phyloP scores from a whole-genome alignment of 768 basidiomycete genomes.

The Austroboletus eburneus region DNA sequence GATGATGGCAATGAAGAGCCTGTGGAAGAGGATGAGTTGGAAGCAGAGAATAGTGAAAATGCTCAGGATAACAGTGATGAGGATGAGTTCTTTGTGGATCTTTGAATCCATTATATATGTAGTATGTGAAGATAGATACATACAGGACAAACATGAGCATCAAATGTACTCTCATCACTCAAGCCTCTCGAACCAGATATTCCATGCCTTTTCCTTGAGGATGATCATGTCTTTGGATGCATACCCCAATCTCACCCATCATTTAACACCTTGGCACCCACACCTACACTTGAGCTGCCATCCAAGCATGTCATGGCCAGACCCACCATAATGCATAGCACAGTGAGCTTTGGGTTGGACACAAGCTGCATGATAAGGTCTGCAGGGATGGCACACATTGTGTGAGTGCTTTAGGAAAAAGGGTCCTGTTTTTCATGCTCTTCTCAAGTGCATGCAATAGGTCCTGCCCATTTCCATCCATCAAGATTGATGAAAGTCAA shows the following conservation, averaged over 20 bases:
- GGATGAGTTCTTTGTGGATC: not conserved
- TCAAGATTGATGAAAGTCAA: constrained; percentile 22
- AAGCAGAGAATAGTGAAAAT: not conserved
- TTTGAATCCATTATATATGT: too few relatives aligned
- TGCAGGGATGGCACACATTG: constrained; percentile 6
- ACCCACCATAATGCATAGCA: constrained; percentile 33
- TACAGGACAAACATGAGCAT: too few relatives aligned
- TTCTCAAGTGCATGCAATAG: constrained; percentile 29
- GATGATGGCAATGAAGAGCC: not conserved
- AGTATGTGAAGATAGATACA: too few relatives aligned
- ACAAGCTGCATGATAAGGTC: constrained; percentile 45
- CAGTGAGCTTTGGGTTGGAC: constrained; percentile 45
- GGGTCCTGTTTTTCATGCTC: too few relatives aligned
- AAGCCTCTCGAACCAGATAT: too few relatives aligned
- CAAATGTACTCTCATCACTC: too few relatives aligned
- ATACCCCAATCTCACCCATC: too few relatives aligned
- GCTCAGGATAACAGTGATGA: not conserved
- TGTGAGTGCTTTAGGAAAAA: too few relatives aligned
- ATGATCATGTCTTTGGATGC: too few relatives aligned
- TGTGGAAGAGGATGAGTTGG: not conserved
- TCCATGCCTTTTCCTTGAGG: too few relatives aligned
- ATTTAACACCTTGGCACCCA: constrained; percentile 27
- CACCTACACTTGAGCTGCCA: constrained; percentile 8
- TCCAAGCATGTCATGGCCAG: constrained; percentile 28
- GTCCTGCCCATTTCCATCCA: constrained; percentile 32